Evolutionary conservation across 257 asterid species (phyloP).

Genomic region (Phtheirospermum japonicum): DNA sequence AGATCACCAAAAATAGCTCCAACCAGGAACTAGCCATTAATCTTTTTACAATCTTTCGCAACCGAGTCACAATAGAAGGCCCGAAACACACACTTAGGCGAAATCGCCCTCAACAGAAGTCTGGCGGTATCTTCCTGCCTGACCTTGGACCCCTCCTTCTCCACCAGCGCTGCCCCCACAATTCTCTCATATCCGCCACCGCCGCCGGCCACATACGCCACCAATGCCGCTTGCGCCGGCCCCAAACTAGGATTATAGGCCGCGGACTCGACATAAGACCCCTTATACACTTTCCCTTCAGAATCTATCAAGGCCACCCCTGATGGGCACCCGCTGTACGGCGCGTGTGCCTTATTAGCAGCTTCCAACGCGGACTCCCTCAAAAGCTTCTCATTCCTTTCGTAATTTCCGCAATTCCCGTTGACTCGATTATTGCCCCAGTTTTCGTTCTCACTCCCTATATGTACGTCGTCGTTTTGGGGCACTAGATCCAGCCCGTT

Average conservation of each 20-base stretch:
- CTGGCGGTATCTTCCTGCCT: constrained; percentile 55
- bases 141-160: constrained; percentile 47
- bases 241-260: constrained; percentile 71
- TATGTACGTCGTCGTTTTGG: not conserved
- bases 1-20: too few species aligned
- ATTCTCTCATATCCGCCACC: constrained; percentile 59
- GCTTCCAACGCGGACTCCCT: constrained; percentile 46
- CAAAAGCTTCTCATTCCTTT: constrained; percentile 28
- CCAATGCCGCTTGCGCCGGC: constrained; percentile 65
- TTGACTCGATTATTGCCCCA: too few species aligned
- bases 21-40: too few species aligned
- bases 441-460: constrained; percentile 33
- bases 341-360: constrained; percentile 59
- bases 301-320: constrained; percentile 53
- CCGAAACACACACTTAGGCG: constrained; percentile 32
- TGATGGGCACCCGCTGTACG: constrained; percentile 44
- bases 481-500: constrained; percentile 36
- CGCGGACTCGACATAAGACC: constrained; percentile 62
- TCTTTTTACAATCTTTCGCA: too few species aligned
- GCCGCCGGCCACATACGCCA: constrained; percentile 58
- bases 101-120: constrained; percentile 43
- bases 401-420: too few species aligned
- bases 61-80: too few species aligned
- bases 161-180: constrained; percentile 60
- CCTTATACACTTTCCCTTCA: constrained; percentile 53